Conservation (phyloP, 306 rosid genomes). For the Trifolium subterraneum region DNA sequence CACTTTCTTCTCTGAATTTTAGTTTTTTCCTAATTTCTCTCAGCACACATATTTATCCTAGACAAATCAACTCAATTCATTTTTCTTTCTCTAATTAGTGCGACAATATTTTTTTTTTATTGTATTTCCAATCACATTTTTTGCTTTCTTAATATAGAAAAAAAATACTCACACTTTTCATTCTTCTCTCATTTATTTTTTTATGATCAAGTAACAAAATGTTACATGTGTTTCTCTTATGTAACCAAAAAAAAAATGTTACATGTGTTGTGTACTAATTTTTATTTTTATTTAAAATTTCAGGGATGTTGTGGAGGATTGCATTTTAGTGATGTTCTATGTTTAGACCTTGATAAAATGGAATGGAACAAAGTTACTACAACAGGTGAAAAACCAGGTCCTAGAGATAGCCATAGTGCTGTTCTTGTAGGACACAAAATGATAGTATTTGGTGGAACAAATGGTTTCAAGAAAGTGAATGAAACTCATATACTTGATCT, state of each 20-base stretch:
- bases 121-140: slow-evolving; percentile 12
- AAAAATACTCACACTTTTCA: slow-evolving; percentile 3
- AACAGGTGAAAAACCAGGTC: slow-evolving; percentile 83
- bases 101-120: slow-evolving; percentile 40
- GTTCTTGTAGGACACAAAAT: slow-evolving; percentile 64
- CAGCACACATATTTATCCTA: slow-evolving; percentile 24
- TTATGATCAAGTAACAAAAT: slow-evolving; percentile 11
- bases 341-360: slow-evolving; percentile 77
- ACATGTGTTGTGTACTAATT: too few species aligned
- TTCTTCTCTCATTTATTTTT: slow-evolving; percentile 17
- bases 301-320: slow-evolving; percentile 98
- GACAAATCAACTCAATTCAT: slow-evolving; percentile 38
- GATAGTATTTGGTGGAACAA: slow-evolving; percentile 97
- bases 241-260: too few species aligned
- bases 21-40: slow-evolving; percentile 54
- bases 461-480: slow-evolving; percentile 87
- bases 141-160: slow-evolving; percentile 47
- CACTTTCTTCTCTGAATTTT: slow-evolving; percentile 57
- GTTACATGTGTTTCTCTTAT: neutral
- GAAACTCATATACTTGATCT: slow-evolving; percentile 80
- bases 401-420: slow-evolving; percentile 94
- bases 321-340: slow-evolving; percentile 84
- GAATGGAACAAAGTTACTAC: slow-evolving; percentile 70
- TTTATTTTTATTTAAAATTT: slow-evolving; percentile 1
- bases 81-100: slow-evolving; percentile 51